These are phyloP conservation scores for Zasmidium cellare DNA, from an alignment of 2,329 filamentous ascomycete genomes.

Conservation along the genomic window DNA sequence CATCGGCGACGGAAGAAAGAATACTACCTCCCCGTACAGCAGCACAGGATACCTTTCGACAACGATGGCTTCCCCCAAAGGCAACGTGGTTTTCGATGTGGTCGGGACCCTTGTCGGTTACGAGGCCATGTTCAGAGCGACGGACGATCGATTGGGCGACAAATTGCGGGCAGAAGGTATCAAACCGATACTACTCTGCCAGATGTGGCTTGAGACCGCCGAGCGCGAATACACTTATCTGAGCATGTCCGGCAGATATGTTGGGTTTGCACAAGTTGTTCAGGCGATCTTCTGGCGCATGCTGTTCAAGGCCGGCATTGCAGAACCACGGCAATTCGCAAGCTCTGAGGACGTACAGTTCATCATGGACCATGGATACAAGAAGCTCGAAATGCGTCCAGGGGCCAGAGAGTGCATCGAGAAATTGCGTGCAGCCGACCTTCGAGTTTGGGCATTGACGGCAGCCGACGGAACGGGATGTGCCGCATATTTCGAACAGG, in stretches of 20 bases:
- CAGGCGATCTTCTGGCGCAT: constrained; percentile 50
- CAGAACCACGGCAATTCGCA: constrained; percentile 42
- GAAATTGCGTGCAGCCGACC: constrained; percentile 46
- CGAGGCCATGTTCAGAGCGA: constrained; percentile 42
- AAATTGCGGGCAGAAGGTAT: constrained; percentile 40
- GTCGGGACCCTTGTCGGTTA: constrained; percentile 52
- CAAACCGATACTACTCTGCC: constrained; percentile 45
- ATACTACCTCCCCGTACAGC: too few relatives aligned
- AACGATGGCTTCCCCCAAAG: constrained; percentile 3
- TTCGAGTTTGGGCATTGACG: constrained; percentile 56
- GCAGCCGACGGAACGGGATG: constrained; percentile 52
- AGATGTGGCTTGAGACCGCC: constrained; percentile 46
- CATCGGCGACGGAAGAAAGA: too few relatives aligned
- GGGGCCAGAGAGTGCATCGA: constrained; percentile 44
- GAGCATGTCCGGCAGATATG: constrained; percentile 44
- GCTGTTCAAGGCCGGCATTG: constrained; percentile 45
- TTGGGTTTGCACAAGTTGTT: constrained; percentile 43
- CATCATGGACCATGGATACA: constrained; percentile 40
- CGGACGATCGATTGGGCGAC: constrained; percentile 43
- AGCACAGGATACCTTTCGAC: too few relatives aligned
- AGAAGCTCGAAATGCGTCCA: constrained; percentile 30
- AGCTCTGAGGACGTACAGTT: constrained; percentile 42
- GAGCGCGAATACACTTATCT: constrained; percentile 53
- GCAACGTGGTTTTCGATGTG: constrained; percentile 38
- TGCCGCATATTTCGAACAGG: constrained; percentile 50